These are phyloP conservation scores for Fusarium keratoplasticum DNA, from an alignment of 2,329 filamentous ascomycete species.

Conservation along the genomic window DNA sequence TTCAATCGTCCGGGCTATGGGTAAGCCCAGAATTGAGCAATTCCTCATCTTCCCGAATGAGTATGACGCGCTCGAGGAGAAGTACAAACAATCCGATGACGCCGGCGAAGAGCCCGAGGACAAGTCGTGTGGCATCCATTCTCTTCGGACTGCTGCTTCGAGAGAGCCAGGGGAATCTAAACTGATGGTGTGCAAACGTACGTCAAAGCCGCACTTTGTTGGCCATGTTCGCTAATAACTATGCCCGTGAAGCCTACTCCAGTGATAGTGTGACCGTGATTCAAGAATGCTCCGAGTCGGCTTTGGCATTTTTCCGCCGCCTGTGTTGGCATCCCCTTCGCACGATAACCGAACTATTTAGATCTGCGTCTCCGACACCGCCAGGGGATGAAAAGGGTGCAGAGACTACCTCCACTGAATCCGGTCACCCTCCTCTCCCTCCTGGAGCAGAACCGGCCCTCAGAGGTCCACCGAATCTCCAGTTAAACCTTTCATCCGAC, in stretches of 20 bases:
- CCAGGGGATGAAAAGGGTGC: neutral
- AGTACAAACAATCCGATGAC: neutral
- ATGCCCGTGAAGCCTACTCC: neutral
- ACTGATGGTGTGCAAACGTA: neutral
- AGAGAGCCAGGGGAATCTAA: neutral
- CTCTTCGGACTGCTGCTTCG: neutral
- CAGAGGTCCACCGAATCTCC: neutral
- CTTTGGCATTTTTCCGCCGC: neutral
- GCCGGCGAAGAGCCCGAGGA: neutral
- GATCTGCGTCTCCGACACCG: neutral
- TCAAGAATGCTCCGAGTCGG: rapidly evolving
- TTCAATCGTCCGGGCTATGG: neutral
- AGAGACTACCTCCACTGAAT: neutral
- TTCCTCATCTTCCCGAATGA: neutral
- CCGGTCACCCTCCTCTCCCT: neutral
- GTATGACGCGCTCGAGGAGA: neutral
- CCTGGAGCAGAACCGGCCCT: neutral
- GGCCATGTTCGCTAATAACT: neutral
- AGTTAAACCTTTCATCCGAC: neutral
- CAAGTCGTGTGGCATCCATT: neutral
- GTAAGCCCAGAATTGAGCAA: neutral
- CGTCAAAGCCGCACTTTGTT: neutral
- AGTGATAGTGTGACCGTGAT: neutral
- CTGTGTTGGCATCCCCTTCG: neutral
- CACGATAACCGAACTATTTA: neutral